Evolutionary conservation across 306 rosid genomes (phyloP).

Genomic region (Vigna mungo): DNA sequence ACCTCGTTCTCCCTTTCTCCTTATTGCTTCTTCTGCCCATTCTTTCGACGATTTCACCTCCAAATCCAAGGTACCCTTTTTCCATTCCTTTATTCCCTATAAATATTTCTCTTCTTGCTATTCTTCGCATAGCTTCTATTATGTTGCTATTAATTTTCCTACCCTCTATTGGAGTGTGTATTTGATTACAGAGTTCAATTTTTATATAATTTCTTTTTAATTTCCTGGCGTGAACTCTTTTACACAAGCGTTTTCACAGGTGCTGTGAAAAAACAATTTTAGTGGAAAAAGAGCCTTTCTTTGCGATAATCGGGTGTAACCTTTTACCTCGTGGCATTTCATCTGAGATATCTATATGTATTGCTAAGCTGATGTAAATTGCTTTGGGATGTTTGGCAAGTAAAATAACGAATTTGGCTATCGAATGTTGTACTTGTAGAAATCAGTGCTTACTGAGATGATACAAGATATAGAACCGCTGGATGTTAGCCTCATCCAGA

Average conservation of each 20-base stretch:
- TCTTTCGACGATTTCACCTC: slow-evolving; percentile 64
- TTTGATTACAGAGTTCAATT: not conserved
- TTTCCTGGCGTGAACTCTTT: not conserved
- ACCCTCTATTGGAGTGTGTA: not conserved
- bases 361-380: too few species aligned
- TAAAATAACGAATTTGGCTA: slow-evolving; percentile 30
- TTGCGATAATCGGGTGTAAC: too few species aligned
- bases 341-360: not conserved
- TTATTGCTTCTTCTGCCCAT: slow-evolving; percentile 62
- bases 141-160: not conserved
- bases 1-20: slow-evolving; percentile 47
- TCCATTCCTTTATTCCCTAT: not conserved
- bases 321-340: not conserved
- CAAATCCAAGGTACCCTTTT: slow-evolving; percentile 57
- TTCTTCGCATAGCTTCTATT: too few species aligned
- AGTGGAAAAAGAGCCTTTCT: too few species aligned
- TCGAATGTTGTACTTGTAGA: slow-evolving; percentile 51
- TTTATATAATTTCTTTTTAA: not conserved
- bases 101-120: not conserved
- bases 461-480: slow-evolving; percentile 95
- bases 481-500: slow-evolving; percentile 82
- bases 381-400: not conserved
- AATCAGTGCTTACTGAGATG: slow-evolving; percentile 70
- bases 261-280: too few species aligned
- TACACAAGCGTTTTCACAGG: too few species aligned